Conservation (phyloP, 2,329 filamentous ascomycete genomes). For the Colletotrichum sansevieriae region DNA sequence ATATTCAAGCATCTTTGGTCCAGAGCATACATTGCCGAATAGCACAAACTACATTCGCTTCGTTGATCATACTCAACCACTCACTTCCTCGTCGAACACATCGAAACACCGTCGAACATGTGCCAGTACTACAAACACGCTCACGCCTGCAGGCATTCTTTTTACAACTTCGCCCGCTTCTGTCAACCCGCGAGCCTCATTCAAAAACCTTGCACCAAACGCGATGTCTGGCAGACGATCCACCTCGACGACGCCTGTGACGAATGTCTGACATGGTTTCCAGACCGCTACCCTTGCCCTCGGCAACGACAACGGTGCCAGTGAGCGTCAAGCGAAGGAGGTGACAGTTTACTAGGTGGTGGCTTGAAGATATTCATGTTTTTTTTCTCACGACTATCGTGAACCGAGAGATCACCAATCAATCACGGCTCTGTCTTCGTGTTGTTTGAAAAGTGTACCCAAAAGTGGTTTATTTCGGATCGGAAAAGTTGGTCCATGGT, state of each 20-base stretch:
- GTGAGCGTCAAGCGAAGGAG: constrained; percentile 5
- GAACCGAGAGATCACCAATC: too few relatives aligned
- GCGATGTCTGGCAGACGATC: constrained; percentile 54
- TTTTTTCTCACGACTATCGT: too few relatives aligned
- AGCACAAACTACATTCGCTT: background rate
- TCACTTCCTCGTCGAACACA: background rate
- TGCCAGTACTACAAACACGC: constrained; percentile 56
- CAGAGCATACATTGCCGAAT: too few relatives aligned
- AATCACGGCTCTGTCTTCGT: too few relatives aligned
- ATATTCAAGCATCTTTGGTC: too few relatives aligned
- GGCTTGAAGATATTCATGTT: too few relatives aligned
- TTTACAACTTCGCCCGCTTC: constrained; percentile 52
- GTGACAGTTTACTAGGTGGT: too few relatives aligned
- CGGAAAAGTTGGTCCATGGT: too few relatives aligned
- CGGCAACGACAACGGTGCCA: constrained; percentile 31
- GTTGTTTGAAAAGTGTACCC: too few relatives aligned
- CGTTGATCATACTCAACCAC: background rate
- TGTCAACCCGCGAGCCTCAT: constrained; percentile 52
- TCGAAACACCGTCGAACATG: constrained; percentile 45
- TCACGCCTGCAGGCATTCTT: constrained; percentile 52
- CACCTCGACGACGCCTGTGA: constrained; percentile 52
- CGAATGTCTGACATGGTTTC: constrained; percentile 50
- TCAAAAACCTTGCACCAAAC: constrained; percentile 52
- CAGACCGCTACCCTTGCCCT: constrained; percentile 45
- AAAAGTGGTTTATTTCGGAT: too few relatives aligned